phyloP scores from a whole-genome alignment of 352 stramenopile genomes.

The Phytophthora nicotianae region DNA sequence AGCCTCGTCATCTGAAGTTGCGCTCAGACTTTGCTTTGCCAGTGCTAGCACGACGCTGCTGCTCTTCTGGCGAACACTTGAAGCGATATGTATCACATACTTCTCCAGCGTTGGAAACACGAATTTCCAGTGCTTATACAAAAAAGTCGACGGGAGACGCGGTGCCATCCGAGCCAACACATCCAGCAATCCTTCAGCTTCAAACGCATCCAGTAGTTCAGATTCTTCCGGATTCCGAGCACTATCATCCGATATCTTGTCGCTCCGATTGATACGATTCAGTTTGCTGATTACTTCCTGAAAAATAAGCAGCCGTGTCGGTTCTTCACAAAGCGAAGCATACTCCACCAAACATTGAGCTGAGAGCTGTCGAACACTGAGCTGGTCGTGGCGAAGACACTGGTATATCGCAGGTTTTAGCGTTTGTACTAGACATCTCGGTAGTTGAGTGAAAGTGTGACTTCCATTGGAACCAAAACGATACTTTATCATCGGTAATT shows the following conservation, averaged over 20 bases:
- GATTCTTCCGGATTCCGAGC: slow-evolving; percentile 3
- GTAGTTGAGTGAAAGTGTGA: slow-evolving; percentile 28
- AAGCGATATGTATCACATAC: slow-evolving; percentile 77
- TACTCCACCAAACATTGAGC: slow-evolving; percentile 55
- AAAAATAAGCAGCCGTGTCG: slow-evolving; percentile 58
- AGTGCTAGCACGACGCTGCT: slow-evolving; percentile 57
- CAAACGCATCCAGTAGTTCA: slow-evolving; percentile 51
- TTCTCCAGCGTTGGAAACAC: slow-evolving; percentile 73
- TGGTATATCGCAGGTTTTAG: slow-evolving; percentile 64
- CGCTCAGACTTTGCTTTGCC: slow-evolving; percentile 34
- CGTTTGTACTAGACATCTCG: slow-evolving; percentile 34
- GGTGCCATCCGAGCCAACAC: slow-evolving; percentile 56
- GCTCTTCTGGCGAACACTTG: slow-evolving; percentile 63
- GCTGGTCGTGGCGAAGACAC: slow-evolving; percentile 59
- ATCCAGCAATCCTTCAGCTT: slow-evolving; percentile 71
- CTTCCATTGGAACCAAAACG: slow-evolving; percentile 28
- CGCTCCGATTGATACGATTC: slow-evolving; percentile 53
- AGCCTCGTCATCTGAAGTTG: background rate
- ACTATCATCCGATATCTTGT: slow-evolving; percentile 3
- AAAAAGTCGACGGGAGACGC: slow-evolving; percentile 48
- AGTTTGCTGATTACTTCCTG: slow-evolving; percentile 82
- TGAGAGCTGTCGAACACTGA: slow-evolving; percentile 59
- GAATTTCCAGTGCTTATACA: slow-evolving; percentile 74
- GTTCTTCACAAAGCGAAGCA: slow-evolving; percentile 54
- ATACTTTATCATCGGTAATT: slow-evolving; percentile 23